Base-by-base conservation (phyloP, 768 basidiomycete genomes). In the Candolleomyces efflorescens region DNA sequence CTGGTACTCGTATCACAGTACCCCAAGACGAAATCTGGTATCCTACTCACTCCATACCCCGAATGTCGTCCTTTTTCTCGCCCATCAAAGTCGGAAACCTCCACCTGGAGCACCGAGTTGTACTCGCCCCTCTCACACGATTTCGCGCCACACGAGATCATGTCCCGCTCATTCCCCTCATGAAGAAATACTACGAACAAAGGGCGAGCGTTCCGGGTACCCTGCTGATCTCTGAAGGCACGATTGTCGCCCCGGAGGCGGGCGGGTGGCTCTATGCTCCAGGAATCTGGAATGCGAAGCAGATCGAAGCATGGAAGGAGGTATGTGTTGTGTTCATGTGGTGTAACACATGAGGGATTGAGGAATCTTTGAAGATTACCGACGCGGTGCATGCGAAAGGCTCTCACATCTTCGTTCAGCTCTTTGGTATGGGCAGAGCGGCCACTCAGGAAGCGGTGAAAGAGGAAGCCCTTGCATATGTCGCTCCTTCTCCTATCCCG, bases 141-240 rank as follows among this genome's bases (percentile, higher is more conserved):
- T 62, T 66, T 58, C 71, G 79, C 37, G 77, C 77, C 2, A 58
- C 39, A 1, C 64, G 59, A 60, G 76, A 76, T 68, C 66, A 70
- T 57, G 66, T 74, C 1, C 74, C 74, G 7, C 59, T 66, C 12
- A 53, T 73, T 1, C 72, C 57, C 9, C 59, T 78, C 3, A 70
- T 73, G 20, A 66, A 71, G 41, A 69, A 72, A 17, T 83, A 82
- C 65, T 84, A 83, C 61, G 54, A 68, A 2, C 83, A 84, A 62
- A 76, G 83, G 0, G 74, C 71, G 5, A 71, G 72, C 26, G 62
- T 67, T 0, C 77, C 80, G 0, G 85, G 85, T 0, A 85, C 81
- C 0, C 68, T 87, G 7, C 67, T 84, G 47, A 77, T 89, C 58
- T 69, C 82, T 1, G 86, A 89, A 67, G 85, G 75, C 0, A 83